Evolutionary conservation across 225 moss, liverwort and hornwort species (phyloP).

Genomic region (Pseudoscleropodium purum): DNA sequence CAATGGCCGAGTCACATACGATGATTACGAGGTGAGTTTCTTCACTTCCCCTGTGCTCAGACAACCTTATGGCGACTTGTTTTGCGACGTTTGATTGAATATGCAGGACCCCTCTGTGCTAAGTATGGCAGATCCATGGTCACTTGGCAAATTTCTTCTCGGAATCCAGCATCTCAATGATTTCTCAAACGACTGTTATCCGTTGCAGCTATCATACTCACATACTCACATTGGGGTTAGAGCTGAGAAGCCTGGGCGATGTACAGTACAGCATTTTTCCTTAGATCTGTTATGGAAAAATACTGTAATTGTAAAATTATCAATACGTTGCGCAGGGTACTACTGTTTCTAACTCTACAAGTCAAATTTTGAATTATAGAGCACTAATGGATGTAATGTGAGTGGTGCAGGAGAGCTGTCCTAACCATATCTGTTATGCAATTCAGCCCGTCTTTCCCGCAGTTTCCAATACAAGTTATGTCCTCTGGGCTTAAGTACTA

Average conservation of each 20-base stretch:
- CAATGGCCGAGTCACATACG: background rate
- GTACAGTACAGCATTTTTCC: background rate
- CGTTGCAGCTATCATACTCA: background rate
- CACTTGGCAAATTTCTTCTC: background rate
- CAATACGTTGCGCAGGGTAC: background rate
- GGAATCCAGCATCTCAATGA: background rate
- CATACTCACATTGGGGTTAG: background rate
- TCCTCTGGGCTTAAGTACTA: background rate
- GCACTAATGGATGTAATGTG: background rate
- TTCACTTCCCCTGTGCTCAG: background rate
- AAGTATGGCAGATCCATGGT: background rate
- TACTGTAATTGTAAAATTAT: background rate
- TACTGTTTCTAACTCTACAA: background rate
- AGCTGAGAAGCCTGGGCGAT: background rate
- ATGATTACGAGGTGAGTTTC: constrained; percentile 3
- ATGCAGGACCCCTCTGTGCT: background rate
- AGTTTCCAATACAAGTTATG: constrained; percentile 17
- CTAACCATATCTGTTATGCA: constrained; percentile 16
- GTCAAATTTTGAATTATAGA: background rate
- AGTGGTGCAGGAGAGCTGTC: constrained; percentile 35
- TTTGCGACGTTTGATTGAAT: background rate
- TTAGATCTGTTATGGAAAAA: background rate
- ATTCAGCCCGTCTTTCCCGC: constrained; percentile 1
- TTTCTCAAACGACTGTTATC: background rate
- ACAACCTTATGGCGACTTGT: background rate